Base-by-base conservation (phyloP, 164 flowering plant species). In the Dillenia turbinata region DNA sequence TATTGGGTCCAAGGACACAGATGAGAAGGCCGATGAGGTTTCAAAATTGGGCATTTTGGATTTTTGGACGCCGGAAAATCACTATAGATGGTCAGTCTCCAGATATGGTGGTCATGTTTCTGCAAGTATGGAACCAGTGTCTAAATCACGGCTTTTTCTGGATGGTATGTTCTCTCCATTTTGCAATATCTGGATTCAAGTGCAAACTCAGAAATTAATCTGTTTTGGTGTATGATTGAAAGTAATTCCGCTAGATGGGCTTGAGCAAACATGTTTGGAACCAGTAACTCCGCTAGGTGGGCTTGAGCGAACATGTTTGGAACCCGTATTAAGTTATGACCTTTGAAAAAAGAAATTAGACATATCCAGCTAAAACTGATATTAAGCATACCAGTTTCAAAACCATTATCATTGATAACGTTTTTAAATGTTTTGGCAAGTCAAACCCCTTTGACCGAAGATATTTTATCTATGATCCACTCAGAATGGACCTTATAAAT, bases 31-130 rank as follows among this genome's bases (percentile, higher is more conserved):
- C 45, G 88, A 83, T 70, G 68, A 78, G 65, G 88, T 78, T 19
- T 73, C 76, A 6, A 71, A 54, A 52, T 65, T 85, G 71, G 85
- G 88, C 57, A 83, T 95, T 67, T 61, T 58, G 19, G 94, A 95
- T 75, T 83, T 87, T 71, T 95, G 99, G 99, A 95, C 97, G 47
- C 99, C 99, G 22, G 92, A 88, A 51, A 89, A 81, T 76, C 99
- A 95, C 69, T 95, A 92, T 56, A 66, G 83, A 55, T 95, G 99
- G 99, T 60, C 80, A 33, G 63, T 5, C 14, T 95, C 99, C 45
- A 81, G 99, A 79, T 95, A 95, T 79, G 91, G 92, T 61, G 79
- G 73, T 68, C 96, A 92, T 80, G 71, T 83, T 51, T 89, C 99
- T 50, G 96, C 79, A 26, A 76, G 69, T 74, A 90, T 90, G 13